Base-by-base conservation (phyloP, 306 rosid species). In the Gastrolobium villosum region DNA sequence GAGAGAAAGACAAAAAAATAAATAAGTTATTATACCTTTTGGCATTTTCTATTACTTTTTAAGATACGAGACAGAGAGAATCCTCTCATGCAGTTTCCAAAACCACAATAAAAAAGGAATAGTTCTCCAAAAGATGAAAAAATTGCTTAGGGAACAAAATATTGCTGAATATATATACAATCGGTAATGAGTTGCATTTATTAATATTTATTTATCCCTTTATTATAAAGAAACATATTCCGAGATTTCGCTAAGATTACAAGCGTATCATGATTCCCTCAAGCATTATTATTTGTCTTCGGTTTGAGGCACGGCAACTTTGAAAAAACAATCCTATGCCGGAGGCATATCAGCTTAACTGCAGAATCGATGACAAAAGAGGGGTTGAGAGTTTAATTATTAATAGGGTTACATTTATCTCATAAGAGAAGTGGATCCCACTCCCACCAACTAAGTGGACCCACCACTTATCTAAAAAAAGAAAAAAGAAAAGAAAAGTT, bases 31-130 rank as follows among this genome's bases (percentile, higher is more conserved):
- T 75, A 59, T 80, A 44, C 70, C 48, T 31, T 70, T 70, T 81
- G 43, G 20, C 48, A 59, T 64, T 83, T 61, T 40, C 8, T 36
- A 10, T 39, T 72, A 62, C 89, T 73, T 83, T 88, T 66, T 11
- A 30, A 54, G 79, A 79, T 84, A 70, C 75, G n/a, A 69, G 81
- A 79, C 75, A 68, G 5, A 75, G 2, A 61, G 82, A 75, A 84
- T 75, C 84, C 64, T 54, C 43, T 44, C 59, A 37, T 63, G 49
- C 63, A 54, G 4, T 45, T 76, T 72, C 59, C 72, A 73, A 34
- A 37, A 60, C 45, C 72, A 59, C 11, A 67, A 50, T 50, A 52
- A 61, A 54, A 45, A 82, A 48, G 20, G 14, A 7, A n/a, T 77
- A 64, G 15, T 62, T 30, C 43, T 41, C 35, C 43, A 40, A 13